Evolutionary conservation across 768 basidiomycete genomes (phyloP).

Genomic region (Albatrellus ellisii): DNA sequence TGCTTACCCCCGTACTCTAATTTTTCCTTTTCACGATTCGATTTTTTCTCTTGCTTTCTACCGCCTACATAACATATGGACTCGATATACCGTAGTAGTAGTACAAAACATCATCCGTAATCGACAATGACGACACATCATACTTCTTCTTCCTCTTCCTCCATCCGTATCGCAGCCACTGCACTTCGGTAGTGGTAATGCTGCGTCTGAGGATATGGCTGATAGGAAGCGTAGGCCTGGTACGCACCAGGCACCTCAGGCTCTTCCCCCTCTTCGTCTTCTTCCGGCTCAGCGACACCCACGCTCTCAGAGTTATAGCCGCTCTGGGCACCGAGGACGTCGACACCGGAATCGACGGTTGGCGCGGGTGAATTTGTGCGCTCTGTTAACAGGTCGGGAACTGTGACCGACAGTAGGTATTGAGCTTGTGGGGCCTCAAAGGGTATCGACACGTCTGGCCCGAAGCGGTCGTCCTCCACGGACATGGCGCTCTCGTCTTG

Average conservation of each 20-base stretch:
- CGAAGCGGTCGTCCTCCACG: neutral
- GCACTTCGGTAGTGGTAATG: constrained; percentile 9
- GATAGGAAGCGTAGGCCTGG: constrained; percentile 4
- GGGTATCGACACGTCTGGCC: neutral
- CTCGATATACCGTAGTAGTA: too few relatives aligned
- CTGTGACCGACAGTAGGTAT: too few relatives aligned
- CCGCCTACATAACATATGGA: constrained; percentile 2
- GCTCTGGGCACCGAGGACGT: constrained; percentile 10
- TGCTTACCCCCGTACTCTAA: neutral
- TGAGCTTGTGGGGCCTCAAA: neutral
- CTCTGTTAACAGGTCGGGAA: constrained; percentile 8
- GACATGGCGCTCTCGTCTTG: neutral
- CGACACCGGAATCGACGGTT: constrained; percentile 7
- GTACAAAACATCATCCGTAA: neutral
- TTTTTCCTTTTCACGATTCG: neutral
- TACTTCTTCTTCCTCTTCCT: constrained; percentile 9
- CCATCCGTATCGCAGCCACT: constrained; percentile 11
- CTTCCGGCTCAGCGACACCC: constrained; percentile 4
- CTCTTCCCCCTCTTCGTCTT: constrained; percentile 11
- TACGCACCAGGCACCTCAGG: constrained; percentile 4
- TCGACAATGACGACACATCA: neutral
- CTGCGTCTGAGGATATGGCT: constrained; percentile 2
- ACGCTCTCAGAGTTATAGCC: constrained; percentile 10
- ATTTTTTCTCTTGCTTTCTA: neutral
- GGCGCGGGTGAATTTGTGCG: constrained; percentile 8